Evolutionary conservation across 2,329 filamentous ascomycete species (phyloP), one percentile per base, ranked within the genome.

Genomic region (Fusarium algeriense): DNA sequence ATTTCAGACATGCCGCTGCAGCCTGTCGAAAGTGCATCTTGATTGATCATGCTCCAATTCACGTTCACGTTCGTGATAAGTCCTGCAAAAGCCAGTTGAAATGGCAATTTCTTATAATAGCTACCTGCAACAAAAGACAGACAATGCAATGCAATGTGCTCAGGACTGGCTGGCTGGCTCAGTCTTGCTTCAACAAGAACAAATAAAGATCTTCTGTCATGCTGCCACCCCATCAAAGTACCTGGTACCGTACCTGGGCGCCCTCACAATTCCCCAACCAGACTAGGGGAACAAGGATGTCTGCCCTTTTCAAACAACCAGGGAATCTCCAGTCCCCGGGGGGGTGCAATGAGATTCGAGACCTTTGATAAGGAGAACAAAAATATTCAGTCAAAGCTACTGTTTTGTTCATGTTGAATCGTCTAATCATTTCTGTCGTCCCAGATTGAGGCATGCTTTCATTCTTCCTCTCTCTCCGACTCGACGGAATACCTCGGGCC

Each of bases 231-330:
- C 54, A 52, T 34, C 53, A 57, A 70, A 69, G 69, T 71, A 69
- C 64, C 58, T 32, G 52, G 69, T 71, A 68, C 68, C 49, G 58
- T 64, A 37, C 54, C 55, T 66, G 55, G 61, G 52, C 67, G 57
- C 46, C 35, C 43, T 63, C 58, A 58, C 32, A 41, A 26, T 57
- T 59, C 54, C 40, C 64, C 52, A 69, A 69, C 64, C 44, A 63
- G 65, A 66, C 65, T 69, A 70, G 55, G 46, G 60, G 58, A 49
- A 61, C 69, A 72, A 61, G 69, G 69, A 60, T 72, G 55, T 66
- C 65, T 59, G 64, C 64, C 52, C 55, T 57, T 72, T 70, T 56
- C 61, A 67, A 72, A 69, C 62, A 68, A 64, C 69, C 53, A 68
- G 44, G 37, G 23, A 30, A 26, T 55, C 55, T 32, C 48, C 23